Percentiles rank a stretch among this genome's conserved stretches.
Conservation (phyloP, 495 filamentous ascomycete species). For the Podospora anserina region DNA sequence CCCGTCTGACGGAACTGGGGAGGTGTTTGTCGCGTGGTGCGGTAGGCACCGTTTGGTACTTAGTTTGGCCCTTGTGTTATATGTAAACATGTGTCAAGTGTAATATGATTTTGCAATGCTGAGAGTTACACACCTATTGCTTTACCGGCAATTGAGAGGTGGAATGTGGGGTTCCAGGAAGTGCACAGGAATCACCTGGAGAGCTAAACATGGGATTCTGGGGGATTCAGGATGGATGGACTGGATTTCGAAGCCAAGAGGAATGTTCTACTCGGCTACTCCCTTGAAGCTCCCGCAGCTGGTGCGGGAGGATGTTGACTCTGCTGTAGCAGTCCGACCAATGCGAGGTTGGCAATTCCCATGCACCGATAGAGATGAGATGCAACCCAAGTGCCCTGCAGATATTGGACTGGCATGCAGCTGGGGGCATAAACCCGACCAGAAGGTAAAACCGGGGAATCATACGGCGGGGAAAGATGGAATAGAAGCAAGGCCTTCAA, state of each 20-base stretch:
- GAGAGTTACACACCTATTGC: no score
- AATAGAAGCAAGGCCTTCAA: no score
- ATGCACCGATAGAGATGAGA: background rate
- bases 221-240: background rate
- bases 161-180: no score
- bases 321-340: background rate
- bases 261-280: background rate
- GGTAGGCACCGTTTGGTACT: no score
- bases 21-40: no score
- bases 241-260: background rate
- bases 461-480: no score
- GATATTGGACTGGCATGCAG: background rate
- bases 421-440: background rate
- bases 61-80: no score
- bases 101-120: no score
- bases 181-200: no score
- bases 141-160: no score
- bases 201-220: background rate
- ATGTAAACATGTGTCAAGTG: no score
- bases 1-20: background rate
- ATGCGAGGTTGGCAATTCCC: background rate
- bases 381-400: background rate
- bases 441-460: no score
- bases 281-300: background rate
- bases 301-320: background rate